Evolutionary conservation across 2,329 filamentous ascomycete genomes (phyloP), one percentile per base, ranked within the genome.

Genomic region (Alternaria rosae): DNA sequence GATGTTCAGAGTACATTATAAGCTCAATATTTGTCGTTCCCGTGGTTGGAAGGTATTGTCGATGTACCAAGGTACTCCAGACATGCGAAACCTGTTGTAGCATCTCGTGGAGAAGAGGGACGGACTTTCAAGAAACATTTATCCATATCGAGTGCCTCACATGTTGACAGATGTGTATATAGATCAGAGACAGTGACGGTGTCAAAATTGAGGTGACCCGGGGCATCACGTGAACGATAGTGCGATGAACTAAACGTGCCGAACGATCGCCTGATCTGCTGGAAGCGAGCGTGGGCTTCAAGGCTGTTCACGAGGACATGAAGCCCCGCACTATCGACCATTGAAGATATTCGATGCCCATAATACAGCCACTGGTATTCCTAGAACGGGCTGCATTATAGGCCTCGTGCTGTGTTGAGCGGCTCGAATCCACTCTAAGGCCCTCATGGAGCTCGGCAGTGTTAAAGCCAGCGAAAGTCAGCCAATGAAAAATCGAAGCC

Each of bases 401-500:
- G 59, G 53, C 55, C 56, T 66, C 58, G 61, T 68, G 65, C 60
- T 65, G 63, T 69, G 45, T 62, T 53, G 57, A 57, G 51, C 47
- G 30, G 30, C 47, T 51, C 20, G 47, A 51, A 28, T 55, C 54
- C 52, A 56, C 52, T 44, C 51, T 43, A 23, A 62, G 65, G 45
- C 62, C 55, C 63, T 62, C 43, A 61, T 54, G 61, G 45, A 44
- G 47, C 48, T 59, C 45, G 50, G 30, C 23, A 53, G 21, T 13
- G 42, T 25, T 21, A 43, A 51, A 59, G 51, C 62, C 62, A 57
- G 63, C 17, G 50, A 47, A 65, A 61, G 48, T 41, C 38, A 47
- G 30, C 72, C 72, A 76, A 76, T 76, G 54, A 70, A 32, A 65
- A 45, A 17, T 41, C 51, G 20, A 42, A 23, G 12, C 5, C 25